phyloP scores from a whole-genome alignment of 805 yeast species.

The Kodamaea neixiangensis region DNA sequence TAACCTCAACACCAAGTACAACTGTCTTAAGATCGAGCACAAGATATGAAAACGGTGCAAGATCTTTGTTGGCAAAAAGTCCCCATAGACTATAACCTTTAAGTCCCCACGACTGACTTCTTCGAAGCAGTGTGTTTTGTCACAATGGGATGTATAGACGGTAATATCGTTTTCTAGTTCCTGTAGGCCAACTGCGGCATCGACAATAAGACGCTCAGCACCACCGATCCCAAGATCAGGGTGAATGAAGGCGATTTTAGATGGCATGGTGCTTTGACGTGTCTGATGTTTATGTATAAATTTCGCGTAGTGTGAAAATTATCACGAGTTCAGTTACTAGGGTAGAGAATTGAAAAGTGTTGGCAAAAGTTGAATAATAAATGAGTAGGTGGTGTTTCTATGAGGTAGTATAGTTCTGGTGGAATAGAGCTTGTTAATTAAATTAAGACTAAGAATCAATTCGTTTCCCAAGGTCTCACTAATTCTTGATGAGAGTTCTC shows the following conservation, averaged over 20 bases:
- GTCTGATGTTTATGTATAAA: not conserved
- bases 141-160: conserved; percentile 90
- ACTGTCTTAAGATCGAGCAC: conserved; percentile 82
- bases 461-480: too few species aligned
- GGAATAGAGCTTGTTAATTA: too few species aligned
- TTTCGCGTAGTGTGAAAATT: not conserved
- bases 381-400: too few species aligned
- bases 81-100: conserved; percentile 75
- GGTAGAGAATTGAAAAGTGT: too few species aligned
- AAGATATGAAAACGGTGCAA: conserved; percentile 71
- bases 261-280: conserved; percentile 2
- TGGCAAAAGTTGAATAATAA: too few species aligned
- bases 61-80: conserved; percentile 73
- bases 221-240: conserved; percentile 98
- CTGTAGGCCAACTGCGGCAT: conserved; percentile 88
- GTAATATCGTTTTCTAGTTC: conserved; percentile 56
- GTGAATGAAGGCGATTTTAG: conserved; percentile 77
- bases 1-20: conserved; percentile 54
- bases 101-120: conserved; percentile 67
- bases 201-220: conserved; percentile 96
- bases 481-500: too few species aligned
- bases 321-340: too few species aligned
- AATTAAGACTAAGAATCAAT: too few species aligned
- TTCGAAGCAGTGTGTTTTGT: conserved; percentile 83
- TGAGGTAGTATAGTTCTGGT: too few species aligned